These are phyloP conservation scores for Ophiostoma australiae DNA, from an alignment of 2,329 filamentous ascomycete species.

Conservation along the genomic window DNA sequence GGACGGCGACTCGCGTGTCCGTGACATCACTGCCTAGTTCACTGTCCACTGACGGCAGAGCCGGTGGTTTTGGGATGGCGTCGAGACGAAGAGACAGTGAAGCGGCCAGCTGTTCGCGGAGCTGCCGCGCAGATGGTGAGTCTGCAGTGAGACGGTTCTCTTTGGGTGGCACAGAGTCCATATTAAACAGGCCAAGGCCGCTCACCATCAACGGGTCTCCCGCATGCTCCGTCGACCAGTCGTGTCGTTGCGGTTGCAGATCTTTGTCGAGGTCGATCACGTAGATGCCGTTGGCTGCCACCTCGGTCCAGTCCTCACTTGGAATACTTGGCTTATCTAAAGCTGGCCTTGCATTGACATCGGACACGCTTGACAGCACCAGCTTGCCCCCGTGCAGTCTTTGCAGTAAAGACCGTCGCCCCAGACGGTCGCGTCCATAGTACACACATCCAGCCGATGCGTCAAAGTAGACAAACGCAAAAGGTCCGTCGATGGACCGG, in stretches of 20 bases:
- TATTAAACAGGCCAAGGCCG: constrained; percentile 52
- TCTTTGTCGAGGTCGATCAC: constrained; percentile 50
- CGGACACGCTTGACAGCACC: constrained; percentile 66
- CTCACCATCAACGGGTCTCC: constrained; percentile 29
- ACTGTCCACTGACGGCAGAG: background rate
- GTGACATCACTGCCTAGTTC: background rate
- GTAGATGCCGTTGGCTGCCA: constrained; percentile 80
- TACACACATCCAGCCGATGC: constrained; percentile 57
- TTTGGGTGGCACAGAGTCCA: constrained; percentile 31
- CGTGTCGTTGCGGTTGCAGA: constrained; percentile 25
- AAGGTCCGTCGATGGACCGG: constrained; percentile 69
- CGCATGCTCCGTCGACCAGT: constrained; percentile 36
- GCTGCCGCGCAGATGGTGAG: constrained; percentile 48
- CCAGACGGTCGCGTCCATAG: constrained; percentile 82
- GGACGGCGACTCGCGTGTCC: constrained; percentile 60
- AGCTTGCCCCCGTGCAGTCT: constrained; percentile 42
- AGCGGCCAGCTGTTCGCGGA: constrained; percentile 52
- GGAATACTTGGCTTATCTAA: background rate
- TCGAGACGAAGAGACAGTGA: constrained; percentile 62
- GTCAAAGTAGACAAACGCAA: constrained; percentile 84
- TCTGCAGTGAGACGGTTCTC: constrained; percentile 34
- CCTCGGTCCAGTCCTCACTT: constrained; percentile 61
- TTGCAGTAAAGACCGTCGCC: constrained; percentile 71
- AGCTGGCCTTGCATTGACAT: constrained; percentile 33
- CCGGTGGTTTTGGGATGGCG: constrained; percentile 55